Evolutionary conservation across 2,329 filamentous ascomycete species (phyloP).

Genomic region (Verticillium longisporum): DNA sequence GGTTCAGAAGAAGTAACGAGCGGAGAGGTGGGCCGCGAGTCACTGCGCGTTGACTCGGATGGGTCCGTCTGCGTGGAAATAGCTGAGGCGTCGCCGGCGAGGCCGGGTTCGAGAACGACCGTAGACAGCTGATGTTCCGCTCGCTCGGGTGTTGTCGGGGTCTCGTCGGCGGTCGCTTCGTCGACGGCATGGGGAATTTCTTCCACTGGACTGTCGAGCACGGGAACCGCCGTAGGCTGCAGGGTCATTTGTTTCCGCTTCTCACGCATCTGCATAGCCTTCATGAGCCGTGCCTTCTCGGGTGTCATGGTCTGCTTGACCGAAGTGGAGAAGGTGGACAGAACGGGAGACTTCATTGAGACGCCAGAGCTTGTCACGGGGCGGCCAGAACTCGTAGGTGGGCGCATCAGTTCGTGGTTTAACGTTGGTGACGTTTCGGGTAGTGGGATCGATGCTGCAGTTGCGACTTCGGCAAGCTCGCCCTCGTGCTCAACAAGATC

Average conservation of each 20-base stretch:
- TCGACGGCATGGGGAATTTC: slow-evolving; percentile 5
- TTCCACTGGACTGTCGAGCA: slow-evolving; percentile 17
- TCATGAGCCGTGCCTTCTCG: slow-evolving; percentile 89
- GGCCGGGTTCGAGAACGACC: slow-evolving; percentile 47
- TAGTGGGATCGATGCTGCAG: slow-evolving; percentile 15
- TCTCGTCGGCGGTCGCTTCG: slow-evolving; percentile 6
- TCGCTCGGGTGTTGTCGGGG: slow-evolving; percentile 16
- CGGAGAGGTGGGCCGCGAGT: slow-evolving; percentile 54
- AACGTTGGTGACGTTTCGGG: not conserved
- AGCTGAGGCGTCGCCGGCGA: slow-evolving; percentile 41
- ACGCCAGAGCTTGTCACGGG: slow-evolving; percentile 39
- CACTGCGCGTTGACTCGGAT: slow-evolving; percentile 41
- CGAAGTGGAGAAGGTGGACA: slow-evolving; percentile 34
- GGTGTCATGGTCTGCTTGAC: slow-evolving; percentile 59
- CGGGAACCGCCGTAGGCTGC: slow-evolving; percentile 18
- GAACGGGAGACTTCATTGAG: slow-evolving; percentile 30
- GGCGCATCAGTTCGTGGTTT: slow-evolving; percentile 18
- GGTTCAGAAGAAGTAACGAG: slow-evolving; percentile 45
- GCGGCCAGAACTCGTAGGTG: slow-evolving; percentile 26
- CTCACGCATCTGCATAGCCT: slow-evolving; percentile 84
- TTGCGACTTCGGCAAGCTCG: slow-evolving; percentile 21
- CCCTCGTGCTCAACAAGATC: slow-evolving; percentile 19
- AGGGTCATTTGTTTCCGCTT: slow-evolving; percentile 54
- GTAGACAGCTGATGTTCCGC: slow-evolving; percentile 28
- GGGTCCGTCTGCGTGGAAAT: slow-evolving; percentile 36